Evolutionary conservation across 2,329 filamentous ascomycete species (phyloP).

Genomic region (Trichoderma endophyticum): DNA sequence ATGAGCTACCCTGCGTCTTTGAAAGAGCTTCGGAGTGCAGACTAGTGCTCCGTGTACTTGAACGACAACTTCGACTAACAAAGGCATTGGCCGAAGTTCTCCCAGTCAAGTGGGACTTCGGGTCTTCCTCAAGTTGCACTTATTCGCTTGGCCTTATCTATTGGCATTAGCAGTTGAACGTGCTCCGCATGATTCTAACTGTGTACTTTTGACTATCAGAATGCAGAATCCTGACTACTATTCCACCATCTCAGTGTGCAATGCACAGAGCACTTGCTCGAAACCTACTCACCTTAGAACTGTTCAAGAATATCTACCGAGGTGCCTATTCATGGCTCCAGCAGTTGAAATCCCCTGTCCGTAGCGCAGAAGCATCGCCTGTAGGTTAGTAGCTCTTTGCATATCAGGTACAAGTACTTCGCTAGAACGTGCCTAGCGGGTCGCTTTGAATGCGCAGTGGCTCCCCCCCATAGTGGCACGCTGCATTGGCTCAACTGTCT

Average conservation of each 20-base stretch:
- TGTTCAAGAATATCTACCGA: not conserved
- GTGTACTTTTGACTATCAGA: not conserved
- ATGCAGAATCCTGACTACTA: not conserved
- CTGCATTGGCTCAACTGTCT: not conserved
- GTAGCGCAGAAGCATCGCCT: not conserved
- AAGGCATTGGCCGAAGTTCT: not conserved
- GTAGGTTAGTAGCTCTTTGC: not conserved
- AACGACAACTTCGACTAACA: not conserved
- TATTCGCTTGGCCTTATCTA: not conserved
- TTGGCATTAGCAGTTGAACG: not conserved
- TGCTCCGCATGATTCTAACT: not conserved
- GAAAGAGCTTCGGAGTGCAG: slow-evolving; percentile 14
- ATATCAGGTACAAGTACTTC: not conserved
- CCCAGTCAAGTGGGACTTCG: not conserved
- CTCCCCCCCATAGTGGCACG: not conserved
- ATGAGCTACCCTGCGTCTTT: not conserved
- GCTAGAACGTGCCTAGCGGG: not conserved
- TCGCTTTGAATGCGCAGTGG: not conserved
- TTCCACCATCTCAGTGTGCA: not conserved
- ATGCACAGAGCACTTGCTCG: not conserved
- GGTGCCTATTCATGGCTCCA: not conserved
- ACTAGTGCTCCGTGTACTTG: not conserved
- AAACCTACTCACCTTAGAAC: not conserved
- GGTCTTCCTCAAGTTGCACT: not conserved
- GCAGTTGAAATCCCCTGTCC: not conserved